These are phyloP conservation scores for Rugonectria rugulosa DNA, from an alignment of 2,329 filamentous ascomycete species.

Conservation along the genomic window DNA sequence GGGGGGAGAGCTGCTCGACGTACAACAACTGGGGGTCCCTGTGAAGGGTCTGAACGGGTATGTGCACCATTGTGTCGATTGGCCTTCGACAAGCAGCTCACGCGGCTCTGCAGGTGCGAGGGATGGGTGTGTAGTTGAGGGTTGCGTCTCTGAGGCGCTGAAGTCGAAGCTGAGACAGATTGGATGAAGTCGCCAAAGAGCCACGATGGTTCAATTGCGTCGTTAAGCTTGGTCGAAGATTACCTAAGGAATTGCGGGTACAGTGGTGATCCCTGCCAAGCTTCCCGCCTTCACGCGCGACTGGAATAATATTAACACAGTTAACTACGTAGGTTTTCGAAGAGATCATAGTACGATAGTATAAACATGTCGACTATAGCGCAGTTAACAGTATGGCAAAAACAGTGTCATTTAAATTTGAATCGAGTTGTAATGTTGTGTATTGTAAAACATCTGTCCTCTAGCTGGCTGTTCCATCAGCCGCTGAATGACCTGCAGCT, in stretches of 20 bases:
- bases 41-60: constrained; percentile 93
- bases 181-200: constrained; percentile 19
- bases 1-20: constrained; percentile 45
- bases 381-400: too few species aligned
- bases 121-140: constrained; percentile 23
- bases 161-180: constrained; percentile 3
- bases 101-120: constrained; percentile 9
- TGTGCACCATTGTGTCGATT: constrained; percentile 73
- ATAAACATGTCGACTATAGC: too few species aligned
- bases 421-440: not conserved
- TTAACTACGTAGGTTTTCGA: too few species aligned
- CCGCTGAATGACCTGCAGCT: not conserved
- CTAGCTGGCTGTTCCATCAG: not conserved
- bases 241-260: constrained; percentile 17
- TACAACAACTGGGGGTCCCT: constrained; percentile 98
- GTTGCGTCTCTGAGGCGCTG: constrained; percentile 15
- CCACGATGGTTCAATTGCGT: constrained; percentile 22
- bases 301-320: too few species aligned
- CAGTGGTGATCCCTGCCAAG: too few species aligned
- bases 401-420: not conserved
- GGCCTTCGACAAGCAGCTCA: constrained; percentile 17
- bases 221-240: constrained; percentile 9
- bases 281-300: too few species aligned
- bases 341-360: too few species aligned
- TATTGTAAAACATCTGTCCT: not conserved